A percentile compares a stretch with the other conserved stretches of the same genome.
These are phyloP conservation scores for Pichia sp. DNA, from an alignment of 1,139 yeast species.

Conservation along the genomic window DNA sequence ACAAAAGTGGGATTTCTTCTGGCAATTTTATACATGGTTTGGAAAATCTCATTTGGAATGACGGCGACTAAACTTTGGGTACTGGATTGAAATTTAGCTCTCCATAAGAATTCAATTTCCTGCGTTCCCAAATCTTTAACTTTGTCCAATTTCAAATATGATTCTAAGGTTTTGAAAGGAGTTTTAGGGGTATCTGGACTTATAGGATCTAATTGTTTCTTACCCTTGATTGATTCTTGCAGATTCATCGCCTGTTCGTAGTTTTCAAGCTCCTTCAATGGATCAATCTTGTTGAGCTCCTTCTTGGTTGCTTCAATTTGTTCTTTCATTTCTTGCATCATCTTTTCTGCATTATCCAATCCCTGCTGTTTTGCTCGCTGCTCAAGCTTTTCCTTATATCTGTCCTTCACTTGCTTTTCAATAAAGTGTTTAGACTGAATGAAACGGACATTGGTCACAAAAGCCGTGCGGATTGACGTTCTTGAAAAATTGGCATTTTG, in stretches of 20 bases:
- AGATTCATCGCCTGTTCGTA: constrained; percentile 38
- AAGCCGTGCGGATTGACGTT: constrained; percentile 17
- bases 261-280: constrained; percentile 57
- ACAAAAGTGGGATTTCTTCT: constrained; percentile 69
- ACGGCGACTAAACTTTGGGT: constrained; percentile 60
- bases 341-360: constrained; percentile 45
- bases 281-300: constrained; percentile 57
- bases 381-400: constrained; percentile 36
- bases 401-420: constrained; percentile 28
- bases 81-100: constrained; percentile 66
- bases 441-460: constrained; percentile 21
- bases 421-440: constrained; percentile 33
- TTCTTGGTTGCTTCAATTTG: constrained; percentile 49
- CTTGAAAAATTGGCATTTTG: no score
- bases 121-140: constrained; percentile 43
- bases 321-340: constrained; percentile 55
- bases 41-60: constrained; percentile 47
- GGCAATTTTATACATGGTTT: constrained; percentile 57
- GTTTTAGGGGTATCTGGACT: constrained; percentile 35
- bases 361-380: constrained; percentile 42
- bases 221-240: constrained; percentile 17
- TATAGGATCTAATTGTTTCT: constrained; percentile 35
- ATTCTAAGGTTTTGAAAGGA: constrained; percentile 65
- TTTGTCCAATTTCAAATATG: constrained; percentile 67
- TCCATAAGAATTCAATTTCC: constrained; percentile 83